Conservation (phyloP, 345 rosid species). For the Trapa incisa region DNA sequence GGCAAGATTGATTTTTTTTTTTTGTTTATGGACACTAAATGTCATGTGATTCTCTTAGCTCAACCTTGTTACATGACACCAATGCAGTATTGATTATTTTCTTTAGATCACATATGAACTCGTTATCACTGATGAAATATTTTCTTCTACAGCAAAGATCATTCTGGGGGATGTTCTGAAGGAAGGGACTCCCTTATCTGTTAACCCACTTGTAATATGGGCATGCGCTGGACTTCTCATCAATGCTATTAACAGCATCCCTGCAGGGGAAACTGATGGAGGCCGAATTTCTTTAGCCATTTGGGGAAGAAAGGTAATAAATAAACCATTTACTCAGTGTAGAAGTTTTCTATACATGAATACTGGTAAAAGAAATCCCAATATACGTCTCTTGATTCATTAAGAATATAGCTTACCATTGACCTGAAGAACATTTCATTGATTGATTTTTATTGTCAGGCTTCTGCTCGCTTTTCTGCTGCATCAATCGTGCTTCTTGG, state of each 20-base stretch:
- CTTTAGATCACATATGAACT: background rate
- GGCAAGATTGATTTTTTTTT: background rate
- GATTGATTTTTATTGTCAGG: conserved; percentile 29
- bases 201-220: conserved; percentile 82
- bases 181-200: conserved; percentile 76
- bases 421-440: background rate
- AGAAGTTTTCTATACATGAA: background rate
- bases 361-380: background rate
- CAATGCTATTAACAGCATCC: conserved; percentile 90
- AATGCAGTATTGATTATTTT: background rate
- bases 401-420: background rate
- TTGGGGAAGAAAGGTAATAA: conserved; percentile 90
- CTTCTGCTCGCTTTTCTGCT: conserved; percentile 54
- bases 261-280: conserved; percentile 91
- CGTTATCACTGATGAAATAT: background rate
- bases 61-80: background rate
- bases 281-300: conserved; percentile 73
- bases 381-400: background rate
- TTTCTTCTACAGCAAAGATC: conserved; percentile 52
- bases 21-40: background rate
- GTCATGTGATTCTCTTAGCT: background rate
- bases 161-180: conserved; percentile 70
- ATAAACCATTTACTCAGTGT: background rate
- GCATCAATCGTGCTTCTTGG: conserved; percentile 62
- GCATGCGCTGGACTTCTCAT: conserved; percentile 95